A percentile compares a stretch with the other conserved stretches of the same genome.
These are phyloP conservation scores for Solanum etuberosum DNA, from an alignment of 257 asterid genomes.

Conservation along the genomic window DNA sequence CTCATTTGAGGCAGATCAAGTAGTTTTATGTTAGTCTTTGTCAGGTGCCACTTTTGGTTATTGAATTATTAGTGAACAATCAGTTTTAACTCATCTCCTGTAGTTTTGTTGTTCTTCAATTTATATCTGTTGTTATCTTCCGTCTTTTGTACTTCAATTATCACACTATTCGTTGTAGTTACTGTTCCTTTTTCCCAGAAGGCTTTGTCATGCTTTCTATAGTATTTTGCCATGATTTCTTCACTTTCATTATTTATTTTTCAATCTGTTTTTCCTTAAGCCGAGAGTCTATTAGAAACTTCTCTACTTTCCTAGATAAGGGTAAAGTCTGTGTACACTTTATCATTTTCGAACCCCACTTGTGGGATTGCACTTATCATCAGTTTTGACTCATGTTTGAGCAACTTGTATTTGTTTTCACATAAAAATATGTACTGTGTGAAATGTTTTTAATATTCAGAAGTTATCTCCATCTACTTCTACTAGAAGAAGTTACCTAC, in stretches of 20 bases:
- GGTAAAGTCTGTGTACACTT: not conserved
- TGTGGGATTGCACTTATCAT: not conserved
- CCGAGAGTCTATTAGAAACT: not conserved
- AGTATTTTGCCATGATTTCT: not conserved
- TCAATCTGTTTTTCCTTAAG: not conserved
- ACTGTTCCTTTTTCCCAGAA: not conserved
- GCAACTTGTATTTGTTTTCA: not conserved
- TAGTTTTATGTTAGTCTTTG: not conserved
- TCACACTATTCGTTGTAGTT: not conserved
- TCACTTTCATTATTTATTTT: not conserved
- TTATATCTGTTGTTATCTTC: not conserved
- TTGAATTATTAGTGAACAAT: not conserved
- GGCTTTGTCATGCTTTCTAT: not conserved
- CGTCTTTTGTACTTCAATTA: not conserved
- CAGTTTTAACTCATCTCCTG: not conserved
- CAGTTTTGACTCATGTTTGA: not conserved
- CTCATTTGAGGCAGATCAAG: not conserved
- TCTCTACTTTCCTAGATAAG: no score
- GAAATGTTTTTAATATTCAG: not conserved
- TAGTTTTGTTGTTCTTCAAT: not conserved
- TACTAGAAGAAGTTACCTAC: not conserved
- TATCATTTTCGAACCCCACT: fast-evolving
- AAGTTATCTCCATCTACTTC: not conserved
- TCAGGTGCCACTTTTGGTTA: not conserved
- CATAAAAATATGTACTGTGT: not conserved